Conservation (phyloP, 495 filamentous ascomycete genomes). For the Immersiella caudata region DNA sequence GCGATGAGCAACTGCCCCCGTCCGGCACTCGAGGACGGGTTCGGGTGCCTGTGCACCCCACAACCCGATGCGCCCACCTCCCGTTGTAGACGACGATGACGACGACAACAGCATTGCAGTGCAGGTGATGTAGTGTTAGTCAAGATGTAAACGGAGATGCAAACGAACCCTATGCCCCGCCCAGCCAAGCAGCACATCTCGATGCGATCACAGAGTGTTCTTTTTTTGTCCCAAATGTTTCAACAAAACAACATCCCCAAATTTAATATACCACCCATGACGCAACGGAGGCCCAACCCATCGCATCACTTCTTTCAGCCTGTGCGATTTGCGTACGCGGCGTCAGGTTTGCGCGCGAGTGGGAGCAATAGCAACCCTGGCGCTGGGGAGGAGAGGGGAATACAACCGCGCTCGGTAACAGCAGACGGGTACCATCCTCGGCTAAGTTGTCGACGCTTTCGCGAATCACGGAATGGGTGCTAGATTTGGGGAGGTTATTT, state of each 20-base stretch:
- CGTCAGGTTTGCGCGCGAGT: neutral
- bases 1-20: neutral
- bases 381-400: neutral
- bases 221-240: neutral
- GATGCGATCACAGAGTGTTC: too few species aligned
- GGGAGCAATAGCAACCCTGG: neutral
- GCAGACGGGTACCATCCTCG: neutral
- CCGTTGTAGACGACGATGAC: neutral
- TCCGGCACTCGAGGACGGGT: neutral
- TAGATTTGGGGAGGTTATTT: neutral
- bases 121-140: neutral
- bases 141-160: too few species aligned
- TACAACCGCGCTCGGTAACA: neutral
- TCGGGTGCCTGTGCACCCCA: conserved; percentile 8
- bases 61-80: conserved; percentile 6
- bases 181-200: too few species aligned
- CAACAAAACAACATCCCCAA: neutral
- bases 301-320: neutral
- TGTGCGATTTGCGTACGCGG: neutral
- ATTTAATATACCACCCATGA: neutral
- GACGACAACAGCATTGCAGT: neutral
- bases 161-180: too few species aligned
- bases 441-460: neutral
- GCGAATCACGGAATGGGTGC: neutral
- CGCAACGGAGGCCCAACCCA: neutral